Base-by-base conservation (phyloP, 2,329 filamentous ascomycete species). In the Pseudogymnoascus sp. region DNA sequence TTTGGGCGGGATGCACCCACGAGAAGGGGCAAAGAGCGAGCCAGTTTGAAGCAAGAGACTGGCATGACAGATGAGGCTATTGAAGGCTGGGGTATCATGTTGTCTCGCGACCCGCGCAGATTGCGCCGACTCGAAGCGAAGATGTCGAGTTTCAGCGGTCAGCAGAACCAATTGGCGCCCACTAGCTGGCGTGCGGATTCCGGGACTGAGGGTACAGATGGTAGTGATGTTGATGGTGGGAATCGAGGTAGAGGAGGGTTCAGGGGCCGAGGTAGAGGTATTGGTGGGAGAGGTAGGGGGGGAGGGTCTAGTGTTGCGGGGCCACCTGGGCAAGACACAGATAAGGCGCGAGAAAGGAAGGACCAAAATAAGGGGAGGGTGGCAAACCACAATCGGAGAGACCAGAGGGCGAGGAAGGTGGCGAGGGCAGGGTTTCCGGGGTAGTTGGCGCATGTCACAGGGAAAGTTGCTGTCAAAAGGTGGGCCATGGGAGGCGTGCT, bases 51-150 rank as follows among this genome's bases (percentile, higher is more conserved):
- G 68, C 82, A 83, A 21, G 87, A 92, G 65, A 96, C 91, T 0
- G 88, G 88, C 3, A 91, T 97, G 91, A 92, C 91, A 0, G 93
- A 97, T 69, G 93, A 97, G 75, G 87, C 89, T 2, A 89, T 99
- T 36, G 95, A 97, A 75, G 95, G 95, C 4, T 99, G 93, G 93
- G 91, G 84, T 0, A 78, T 96, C 59, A 96, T 97, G 90, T 76
- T 97, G 6, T 78, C 80, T 11, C 83, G 93, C 34, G 89, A 93
- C 69, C 83, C 89, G 0, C 83, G 84, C 69, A 83, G 88, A 65
- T 78, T 88, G 73, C 83, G 84, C 63, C 81, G 84, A 63, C 76
- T 97, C 46, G 90, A 96, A 75, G 82, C 82, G 60, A 88, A 86
- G 71, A 89, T 88, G 69, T 81, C 82, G 10, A 79, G 82, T 16